Percentiles rank a stretch among this genome's conserved stretches.
Conservation (phyloP, 345 rosid genomes). For the Reutealis trisperma region DNA sequence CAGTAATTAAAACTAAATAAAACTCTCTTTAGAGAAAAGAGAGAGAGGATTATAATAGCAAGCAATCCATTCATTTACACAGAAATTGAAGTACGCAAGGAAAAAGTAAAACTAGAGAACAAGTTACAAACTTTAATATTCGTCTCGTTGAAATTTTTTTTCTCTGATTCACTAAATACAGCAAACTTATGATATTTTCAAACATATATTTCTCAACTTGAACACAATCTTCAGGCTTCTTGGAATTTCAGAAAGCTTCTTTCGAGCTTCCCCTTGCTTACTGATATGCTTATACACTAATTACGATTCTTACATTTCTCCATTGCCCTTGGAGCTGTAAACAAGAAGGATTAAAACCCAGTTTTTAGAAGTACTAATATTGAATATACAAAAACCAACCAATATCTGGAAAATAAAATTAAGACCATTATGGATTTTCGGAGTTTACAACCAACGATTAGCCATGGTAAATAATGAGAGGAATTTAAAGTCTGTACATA, state of each 20-base stretch:
- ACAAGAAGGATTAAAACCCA: constrained; percentile 8
- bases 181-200: constrained; percentile 28
- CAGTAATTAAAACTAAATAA: background rate
- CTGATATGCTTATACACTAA: constrained; percentile 6
- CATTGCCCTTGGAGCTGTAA: constrained; percentile 56
- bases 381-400: background rate
- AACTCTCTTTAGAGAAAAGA: background rate
- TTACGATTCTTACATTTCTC: constrained; percentile 49
- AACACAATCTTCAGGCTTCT: constrained; percentile 20
- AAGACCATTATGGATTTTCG: background rate
- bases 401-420: background rate
- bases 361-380: background rate
- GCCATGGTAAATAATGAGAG: background rate
- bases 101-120: constrained; percentile 6
- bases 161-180: constrained; percentile 26
- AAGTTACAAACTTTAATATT: constrained; percentile 26
- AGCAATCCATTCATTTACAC: constrained; percentile 45
- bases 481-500: background rate
- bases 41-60: constrained; percentile 18
- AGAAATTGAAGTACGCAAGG: constrained; percentile 16
- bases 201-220: constrained; percentile 20
- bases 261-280: constrained; percentile 13
- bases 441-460: background rate
- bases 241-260: constrained; percentile 11
- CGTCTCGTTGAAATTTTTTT: constrained; percentile 1